Percentiles rank a stretch among this genome's conserved stretches.
phyloP scores from a whole-genome alignment of 257 asterid genomes.

The Mentha longifolia region DNA sequence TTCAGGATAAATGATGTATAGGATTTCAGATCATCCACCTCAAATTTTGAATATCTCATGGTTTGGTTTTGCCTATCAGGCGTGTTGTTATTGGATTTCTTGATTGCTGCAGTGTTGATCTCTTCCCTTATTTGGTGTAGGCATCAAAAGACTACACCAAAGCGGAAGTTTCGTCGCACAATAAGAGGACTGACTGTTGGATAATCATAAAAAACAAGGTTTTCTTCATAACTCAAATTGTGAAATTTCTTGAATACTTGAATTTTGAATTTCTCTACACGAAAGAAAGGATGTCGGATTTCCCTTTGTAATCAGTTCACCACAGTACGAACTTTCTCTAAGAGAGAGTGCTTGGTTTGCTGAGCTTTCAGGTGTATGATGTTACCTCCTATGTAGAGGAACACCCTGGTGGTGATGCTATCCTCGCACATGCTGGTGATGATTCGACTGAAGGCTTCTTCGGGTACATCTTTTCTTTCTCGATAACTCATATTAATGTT shows the following conservation, averaged over 20 bases:
- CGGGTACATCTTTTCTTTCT: conserved; percentile 50
- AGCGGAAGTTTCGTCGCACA: conserved; percentile 74
- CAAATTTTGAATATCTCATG: not conserved
- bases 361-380: conserved; percentile 72
- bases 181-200: conserved; percentile 93
- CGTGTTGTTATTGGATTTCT: conserved; percentile 5
- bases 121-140: conserved; percentile 38
- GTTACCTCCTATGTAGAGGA: conserved; percentile 93
- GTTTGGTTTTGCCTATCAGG: not conserved
- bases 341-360: not conserved
- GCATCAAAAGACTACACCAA: conserved; percentile 60
- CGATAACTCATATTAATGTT: not conserved
- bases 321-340: conserved; percentile 13
- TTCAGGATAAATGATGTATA: not conserved
- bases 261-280: not conserved
- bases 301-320: too few species aligned
- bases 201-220: conserved; percentile 94
- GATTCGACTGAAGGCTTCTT: conserved; percentile 92
- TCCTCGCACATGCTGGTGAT: conserved; percentile 86
- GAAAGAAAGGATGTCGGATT: not conserved
- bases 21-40: not conserved
- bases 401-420: conserved; percentile 99
- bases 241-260: conserved; percentile 3
- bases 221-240: conserved; percentile 17
- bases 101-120: not conserved